These are phyloP conservation scores for Rhodomyrtus psidioides DNA, from an alignment of 441 rosid genomes.

Conservation along the genomic window DNA sequence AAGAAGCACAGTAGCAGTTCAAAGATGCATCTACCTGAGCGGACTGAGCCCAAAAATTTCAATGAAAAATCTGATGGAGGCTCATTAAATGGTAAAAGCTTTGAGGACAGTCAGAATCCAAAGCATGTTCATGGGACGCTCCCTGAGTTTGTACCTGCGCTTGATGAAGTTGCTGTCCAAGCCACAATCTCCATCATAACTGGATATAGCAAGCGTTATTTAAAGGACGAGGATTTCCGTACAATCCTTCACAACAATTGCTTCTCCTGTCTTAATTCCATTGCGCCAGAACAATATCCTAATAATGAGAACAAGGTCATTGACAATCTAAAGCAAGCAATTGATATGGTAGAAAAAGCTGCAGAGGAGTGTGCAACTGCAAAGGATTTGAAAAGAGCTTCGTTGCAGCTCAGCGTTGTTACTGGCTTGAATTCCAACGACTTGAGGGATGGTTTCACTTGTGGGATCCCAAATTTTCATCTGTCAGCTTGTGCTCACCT, in stretches of 20 bases:
- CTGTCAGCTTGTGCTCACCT: conserved; percentile 58
- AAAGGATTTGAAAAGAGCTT: conserved; percentile 49
- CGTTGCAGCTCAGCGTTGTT: conserved; percentile 44
- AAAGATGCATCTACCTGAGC: conserved; percentile 5
- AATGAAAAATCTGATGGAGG: conserved; percentile 18
- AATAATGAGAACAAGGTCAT: conserved; percentile 29
- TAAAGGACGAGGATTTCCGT: conserved; percentile 30
- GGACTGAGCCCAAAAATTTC: conserved; percentile 9
- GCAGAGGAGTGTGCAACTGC: conserved; percentile 20
- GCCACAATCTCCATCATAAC: conserved; percentile 47
- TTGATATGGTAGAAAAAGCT: conserved; percentile 35
- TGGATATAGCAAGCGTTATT: conserved; percentile 34
- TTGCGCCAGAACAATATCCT: conserved; percentile 11
- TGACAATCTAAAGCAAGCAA: conserved; percentile 41
- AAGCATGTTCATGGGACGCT: conserved; percentile 10
- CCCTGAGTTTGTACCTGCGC: conserved; percentile 28
- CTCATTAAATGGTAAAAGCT: conserved; percentile 14
- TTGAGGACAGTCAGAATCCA: conserved; percentile 8
- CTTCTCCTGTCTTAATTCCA: conserved; percentile 33
- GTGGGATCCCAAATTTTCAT: conserved; percentile 33
- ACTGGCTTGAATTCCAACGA: conserved; percentile 37
- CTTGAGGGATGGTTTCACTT: conserved; percentile 29
- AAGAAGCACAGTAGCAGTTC: conserved; percentile 4
- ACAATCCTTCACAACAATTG: conserved; percentile 24
- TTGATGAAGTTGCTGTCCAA: conserved; percentile 53